Evolutionary conservation across 257 asterid genomes (phyloP), one percentile per base, ranked within the genome.

Genomic region (Jacaranda mimosifolia): DNA sequence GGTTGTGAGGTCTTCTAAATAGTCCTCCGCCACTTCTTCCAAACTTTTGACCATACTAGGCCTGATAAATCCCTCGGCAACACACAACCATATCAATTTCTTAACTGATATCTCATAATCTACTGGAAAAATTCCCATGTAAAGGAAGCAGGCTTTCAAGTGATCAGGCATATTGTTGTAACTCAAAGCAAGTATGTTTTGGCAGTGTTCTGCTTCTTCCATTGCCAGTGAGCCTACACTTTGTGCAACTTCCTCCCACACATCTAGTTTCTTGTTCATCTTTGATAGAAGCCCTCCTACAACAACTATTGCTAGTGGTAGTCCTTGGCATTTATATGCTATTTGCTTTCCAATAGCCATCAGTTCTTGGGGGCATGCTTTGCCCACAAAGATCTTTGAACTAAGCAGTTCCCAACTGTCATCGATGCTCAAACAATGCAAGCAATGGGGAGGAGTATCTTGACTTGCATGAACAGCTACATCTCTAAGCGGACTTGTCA

Each of bases 331-430:
- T n/a, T n/a, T n/a, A n/a, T n/a, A n/a, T n/a, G n/a, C n/a, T n/a
- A n/a, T n/a, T n/a, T n/a, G n/a, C n/a, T n/a, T n/a, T n/a, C n/a
- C n/a, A n/a, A n/a, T n/a, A n/a, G n/a, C n/a, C n/a, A n/a, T n/a
- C n/a, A n/a, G n/a, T n/a, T n/a, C n/a, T n/a, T n/a, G n/a, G n/a
- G n/a, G n/a, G n/a, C n/a, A n/a, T n/a, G n/a, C n/a, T n/a, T n/a
- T n/a, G n/a, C n/a, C 45, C 45, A 6, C 58, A 40, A 68, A 77
- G 52, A 73, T 53, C 74, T 70, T 82, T 7, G 62, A 56, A 5
- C 38, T 18, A 38, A 82, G 67, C 7, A 82, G 58, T 8, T 77
- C 67, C 86, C 86, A 82, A 55, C 86, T 73, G 46, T 73, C 83
- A 1, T 68, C 18, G 7, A 9, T 15, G 10, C 8, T 74, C 70